Conservation (phyloP, 768 basidiomycete genomes). For the Termitomyces sp. region DNA sequence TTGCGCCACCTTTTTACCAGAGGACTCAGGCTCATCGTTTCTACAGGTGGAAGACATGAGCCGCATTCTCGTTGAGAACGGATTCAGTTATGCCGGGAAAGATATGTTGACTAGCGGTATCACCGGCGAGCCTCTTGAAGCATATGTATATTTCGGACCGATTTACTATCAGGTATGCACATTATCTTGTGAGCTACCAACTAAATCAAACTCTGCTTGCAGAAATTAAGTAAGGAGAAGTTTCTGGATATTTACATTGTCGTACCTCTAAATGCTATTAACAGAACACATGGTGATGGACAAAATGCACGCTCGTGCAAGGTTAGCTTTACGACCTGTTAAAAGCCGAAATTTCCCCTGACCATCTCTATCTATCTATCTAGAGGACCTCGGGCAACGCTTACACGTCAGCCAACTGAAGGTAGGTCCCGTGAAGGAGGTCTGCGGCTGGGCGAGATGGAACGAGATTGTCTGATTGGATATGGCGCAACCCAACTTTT, state of each 20-base stretch:
- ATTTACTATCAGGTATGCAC: constrained; percentile 88
- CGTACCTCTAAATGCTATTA: constrained; percentile 12
- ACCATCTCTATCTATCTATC: constrained; percentile 22
- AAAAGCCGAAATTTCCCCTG: constrained; percentile 4
- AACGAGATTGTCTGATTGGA: constrained; percentile 96
- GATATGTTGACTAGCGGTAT: constrained; percentile 99
- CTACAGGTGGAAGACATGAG: constrained; percentile 95
- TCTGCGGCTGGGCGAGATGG: constrained; percentile 97
- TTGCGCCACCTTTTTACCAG: background rate
- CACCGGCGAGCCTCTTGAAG: constrained; percentile 93
- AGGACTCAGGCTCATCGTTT: constrained; percentile 4
- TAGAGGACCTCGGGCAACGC: constrained; percentile 91
- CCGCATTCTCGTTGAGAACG: constrained; percentile 87
- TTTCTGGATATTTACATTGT: background rate
- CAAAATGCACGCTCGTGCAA: constrained; percentile 99
- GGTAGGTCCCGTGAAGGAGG: constrained; percentile 98
- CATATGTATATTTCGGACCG: constrained; percentile 97
- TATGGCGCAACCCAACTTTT: constrained; percentile 97
- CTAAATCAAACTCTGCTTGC: constrained; percentile 11
- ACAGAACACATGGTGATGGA: constrained; percentile 99
- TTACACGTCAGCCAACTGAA: constrained; percentile 97
- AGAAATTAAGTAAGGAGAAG: constrained; percentile 84
- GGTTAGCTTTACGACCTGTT: constrained; percentile 36
- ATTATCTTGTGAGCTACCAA: background rate
- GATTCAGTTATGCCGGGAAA: constrained; percentile 98